Evolutionary conservation across 2,329 filamentous ascomycete genomes (phyloP).

Genomic region (Sclerotinia glacialis): DNA sequence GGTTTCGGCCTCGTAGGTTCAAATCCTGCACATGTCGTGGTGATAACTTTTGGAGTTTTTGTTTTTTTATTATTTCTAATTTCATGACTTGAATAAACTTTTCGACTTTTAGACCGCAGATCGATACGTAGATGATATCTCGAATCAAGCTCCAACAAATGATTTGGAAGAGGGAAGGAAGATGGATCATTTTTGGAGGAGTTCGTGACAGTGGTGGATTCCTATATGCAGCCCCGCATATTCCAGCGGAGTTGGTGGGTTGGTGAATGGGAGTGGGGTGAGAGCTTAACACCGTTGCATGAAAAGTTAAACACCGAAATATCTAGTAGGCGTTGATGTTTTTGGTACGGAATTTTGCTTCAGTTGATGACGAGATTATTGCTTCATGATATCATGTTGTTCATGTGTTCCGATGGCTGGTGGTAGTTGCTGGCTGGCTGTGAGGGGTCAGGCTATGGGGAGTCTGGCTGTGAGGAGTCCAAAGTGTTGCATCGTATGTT

Average conservation of each 20-base stretch:
- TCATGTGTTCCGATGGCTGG: no score
- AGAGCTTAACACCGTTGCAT: background rate
- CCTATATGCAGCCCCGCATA: background rate
- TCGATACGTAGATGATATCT: no score
- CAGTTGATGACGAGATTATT: background rate
- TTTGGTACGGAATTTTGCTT: background rate
- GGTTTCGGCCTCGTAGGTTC: conserved; percentile 24
- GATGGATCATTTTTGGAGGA: background rate
- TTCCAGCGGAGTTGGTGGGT: background rate
- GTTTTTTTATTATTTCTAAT: no score
- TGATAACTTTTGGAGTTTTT: no score
- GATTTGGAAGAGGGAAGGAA: background rate
- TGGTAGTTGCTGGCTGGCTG: background rate
- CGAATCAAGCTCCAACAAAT: background rate
- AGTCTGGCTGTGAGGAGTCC: background rate
- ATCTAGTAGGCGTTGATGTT: background rate
- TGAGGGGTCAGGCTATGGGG: no score
- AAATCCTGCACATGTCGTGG: conserved; percentile 23
- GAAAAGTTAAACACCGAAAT: background rate
- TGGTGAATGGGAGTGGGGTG: no score
- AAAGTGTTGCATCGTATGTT: background rate
- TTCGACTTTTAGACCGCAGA: no score
- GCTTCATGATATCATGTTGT: background rate
- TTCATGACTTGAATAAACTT: no score
- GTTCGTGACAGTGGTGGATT: background rate